Percentiles rank a stretch among this genome's conserved stretches.
These are phyloP conservation scores for Typha latifolia DNA, from an alignment of 176 grass and related monocot species.

Conservation along the genomic window DNA sequence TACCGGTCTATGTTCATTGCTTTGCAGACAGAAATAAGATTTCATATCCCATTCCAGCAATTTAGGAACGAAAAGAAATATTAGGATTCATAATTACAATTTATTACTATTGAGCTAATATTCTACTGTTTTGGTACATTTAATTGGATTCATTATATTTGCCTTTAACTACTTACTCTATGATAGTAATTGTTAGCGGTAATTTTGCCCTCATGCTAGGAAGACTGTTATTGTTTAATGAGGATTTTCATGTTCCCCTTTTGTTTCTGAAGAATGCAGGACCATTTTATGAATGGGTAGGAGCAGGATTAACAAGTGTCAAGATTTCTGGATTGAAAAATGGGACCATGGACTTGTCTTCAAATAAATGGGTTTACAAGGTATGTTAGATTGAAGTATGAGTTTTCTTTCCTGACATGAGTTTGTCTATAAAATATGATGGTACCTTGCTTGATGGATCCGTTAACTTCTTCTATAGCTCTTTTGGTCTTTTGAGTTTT, in stretches of 20 bases:
- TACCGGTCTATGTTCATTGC: no score
- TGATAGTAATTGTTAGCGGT: no score
- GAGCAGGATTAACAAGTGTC: slow-evolving; percentile 69
- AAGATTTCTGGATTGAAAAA: slow-evolving; percentile 55
- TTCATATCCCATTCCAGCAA: no score
- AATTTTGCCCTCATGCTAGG: background rate
- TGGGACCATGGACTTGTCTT: slow-evolving; percentile 47
- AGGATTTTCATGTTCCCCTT: slow-evolving; percentile 17
- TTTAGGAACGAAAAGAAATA: no score
- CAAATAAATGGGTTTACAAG: slow-evolving; percentile 68
- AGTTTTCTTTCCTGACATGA: background rate
- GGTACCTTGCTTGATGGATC: background rate
- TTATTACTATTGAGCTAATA: no score
- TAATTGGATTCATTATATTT: no score
- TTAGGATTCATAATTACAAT: no score
- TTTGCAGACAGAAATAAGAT: no score
- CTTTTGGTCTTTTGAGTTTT: background rate
- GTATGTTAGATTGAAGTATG: slow-evolving; percentile 22
- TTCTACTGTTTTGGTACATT: no score
- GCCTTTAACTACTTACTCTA: no score
- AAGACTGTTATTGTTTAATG: slow-evolving; percentile 8
- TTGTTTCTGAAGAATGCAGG: slow-evolving; percentile 68
- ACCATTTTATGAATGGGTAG: slow-evolving; percentile 74
- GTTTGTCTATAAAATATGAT: background rate
- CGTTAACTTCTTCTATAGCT: background rate